Percentiles rank a stretch among this genome's conserved stretches.
Conservation (phyloP, 305 asterid species). For the Solanum hybrid region DNA sequence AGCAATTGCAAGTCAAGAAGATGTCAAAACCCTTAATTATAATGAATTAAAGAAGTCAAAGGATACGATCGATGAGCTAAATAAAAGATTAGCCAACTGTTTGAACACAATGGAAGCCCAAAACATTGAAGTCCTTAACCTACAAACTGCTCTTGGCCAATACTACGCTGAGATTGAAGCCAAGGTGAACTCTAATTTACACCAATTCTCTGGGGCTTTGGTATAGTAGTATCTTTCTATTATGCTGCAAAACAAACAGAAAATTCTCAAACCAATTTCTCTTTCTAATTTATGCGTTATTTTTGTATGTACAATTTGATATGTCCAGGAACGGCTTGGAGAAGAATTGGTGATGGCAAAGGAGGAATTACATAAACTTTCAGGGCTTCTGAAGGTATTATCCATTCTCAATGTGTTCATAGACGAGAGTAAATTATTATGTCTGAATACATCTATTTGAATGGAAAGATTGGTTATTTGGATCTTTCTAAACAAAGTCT, state of each 20-base stretch:
- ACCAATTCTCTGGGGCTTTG: not conserved
- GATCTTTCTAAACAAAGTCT: not conserved
- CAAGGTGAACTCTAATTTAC: slow-evolving; percentile 41
- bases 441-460: not conserved
- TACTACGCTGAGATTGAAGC: slow-evolving; percentile 98
- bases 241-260: not conserved
- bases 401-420: not conserved
- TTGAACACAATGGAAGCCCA: slow-evolving; percentile 68
- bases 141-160: slow-evolving; percentile 98
- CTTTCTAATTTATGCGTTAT: slow-evolving; percentile 3
- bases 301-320: not conserved
- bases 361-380: slow-evolving; percentile 68
- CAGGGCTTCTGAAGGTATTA: slow-evolving; percentile 66
- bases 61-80: slow-evolving; percentile 65
- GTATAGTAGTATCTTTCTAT: not conserved
- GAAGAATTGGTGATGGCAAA: slow-evolving; percentile 58
- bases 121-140: slow-evolving; percentile 84
- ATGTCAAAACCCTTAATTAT: slow-evolving; percentile 45
- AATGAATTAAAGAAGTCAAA: slow-evolving; percentile 60
- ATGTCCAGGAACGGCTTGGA: slow-evolving; percentile 71
- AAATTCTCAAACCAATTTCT: not conserved
- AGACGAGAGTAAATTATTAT: not conserved
- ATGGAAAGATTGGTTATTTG: not conserved
- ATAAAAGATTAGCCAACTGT: slow-evolving; percentile 57
- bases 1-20: slow-evolving; percentile 63